Base-by-base conservation (phyloP, 768 basidiomycete species). In the Clitopilus passeckerianus region DNA sequence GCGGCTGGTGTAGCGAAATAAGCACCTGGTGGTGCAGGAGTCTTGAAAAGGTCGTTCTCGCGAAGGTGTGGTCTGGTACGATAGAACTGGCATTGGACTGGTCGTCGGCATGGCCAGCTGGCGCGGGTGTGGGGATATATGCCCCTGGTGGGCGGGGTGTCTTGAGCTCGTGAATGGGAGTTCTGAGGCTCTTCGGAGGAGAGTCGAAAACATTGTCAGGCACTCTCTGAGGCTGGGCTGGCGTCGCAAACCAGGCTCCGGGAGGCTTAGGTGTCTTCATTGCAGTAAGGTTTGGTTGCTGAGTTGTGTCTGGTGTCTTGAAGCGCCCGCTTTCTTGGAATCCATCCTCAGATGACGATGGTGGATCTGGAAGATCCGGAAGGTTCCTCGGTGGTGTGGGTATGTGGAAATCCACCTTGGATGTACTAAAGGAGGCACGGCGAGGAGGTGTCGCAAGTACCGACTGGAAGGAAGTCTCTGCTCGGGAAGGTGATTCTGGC, bases 1-100 rank as follows among this genome's bases (percentile, higher is more conserved):
- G 72, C 57, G 3, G 76, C 77, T 2, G 89, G 86, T 14, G 89
- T 89, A 1, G 73, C 70, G 52, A 80, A 61, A 86, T 87, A 90
- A 41, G 79, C 87, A 37, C 89, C 89, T 18, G 89, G 88, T 2
- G 80, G 82, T n/a, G 78, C 83, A 43, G 89, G 88, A 0, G 87
- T 90, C 59, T 81, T 60, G 22, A 76, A 10, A 83, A 68, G 6
- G 79, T 71, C 9, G 46, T 23, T 22, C 46, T 50, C 4, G 46
- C 16, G 46, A 50, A 50, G 12, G 46, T 50, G 12, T 18, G 46
- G n/a, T 24, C 60, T 18, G 60, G 30, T 43, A 30, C 23, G 30
- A 37, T 50, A 16, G 52, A n/a, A 35, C 24, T 34, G 54, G 12
- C 15, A 34, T 22, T 55, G 24, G 54, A 18, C 10, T 1, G 9